Evolutionary conservation across 2,329 filamentous ascomycete species (phyloP), one percentile per base, ranked within the genome.

Genomic region (Tolypocladium capitatum): DNA sequence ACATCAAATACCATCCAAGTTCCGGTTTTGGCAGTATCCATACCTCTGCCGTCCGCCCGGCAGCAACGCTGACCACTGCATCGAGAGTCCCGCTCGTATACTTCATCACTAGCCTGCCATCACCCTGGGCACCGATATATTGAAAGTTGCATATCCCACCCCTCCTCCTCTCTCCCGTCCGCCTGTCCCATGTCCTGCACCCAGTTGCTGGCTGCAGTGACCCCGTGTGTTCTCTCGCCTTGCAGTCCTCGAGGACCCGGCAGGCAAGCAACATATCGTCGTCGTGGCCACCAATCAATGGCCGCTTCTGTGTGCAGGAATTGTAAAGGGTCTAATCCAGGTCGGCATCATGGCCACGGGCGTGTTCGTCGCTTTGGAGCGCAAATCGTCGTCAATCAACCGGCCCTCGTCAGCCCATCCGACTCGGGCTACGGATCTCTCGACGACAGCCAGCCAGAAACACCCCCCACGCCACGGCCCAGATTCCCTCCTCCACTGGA

Each of bases 371-470:
- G 43, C 30, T 45, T 45, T 27, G 43, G 43, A 10, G n/a, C 43
- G 18, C 43, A 35, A 13, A 21, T 45, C 9, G 31, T n/a, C 13
- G 24, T 27, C 31, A 35, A 32, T 5, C 31, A 34, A 7, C 13
- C 16, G 9, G 43, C 49, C 14, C 33, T 46, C 11, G 14, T 45
- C 27, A 62, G 55, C 42, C 55, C 56, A 4, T 45, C 50, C 16
- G 62, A 62, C 35, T 62, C 62, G 18, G 60, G 57, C 16, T 65
- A 65, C 44, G 50, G 52, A 32, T 61, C 62, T 24, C 36, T 51
- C 31, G 59, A 62, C 20, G 52, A 50, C 18, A 4, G 16, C 18
- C 33, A 21, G 16, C 6, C 16, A 30, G 13, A 27, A 48, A 20
- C 28, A 11, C 36, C 20, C 11, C n/a, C 31, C n/a, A 21, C 18